phyloP scores from a whole-genome alignment of 805 yeast species.

The Kuraishia piskuri region DNA sequence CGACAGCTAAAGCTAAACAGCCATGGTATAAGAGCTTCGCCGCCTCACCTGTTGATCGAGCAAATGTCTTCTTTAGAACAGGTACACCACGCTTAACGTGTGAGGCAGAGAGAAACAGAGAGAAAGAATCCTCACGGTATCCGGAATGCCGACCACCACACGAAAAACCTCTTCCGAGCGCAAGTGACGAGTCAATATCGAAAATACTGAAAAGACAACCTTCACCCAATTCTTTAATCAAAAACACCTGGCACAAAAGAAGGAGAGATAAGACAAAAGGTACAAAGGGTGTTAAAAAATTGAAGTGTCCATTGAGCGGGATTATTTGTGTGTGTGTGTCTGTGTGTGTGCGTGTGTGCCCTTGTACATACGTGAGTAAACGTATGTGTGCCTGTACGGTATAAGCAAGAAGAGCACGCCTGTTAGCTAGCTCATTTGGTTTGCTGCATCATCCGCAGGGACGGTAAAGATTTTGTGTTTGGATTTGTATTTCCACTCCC shows the following conservation, averaged over 20 bases:
- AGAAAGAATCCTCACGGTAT: too few relatives aligned
- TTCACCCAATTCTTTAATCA: background rate
- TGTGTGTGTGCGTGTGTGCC: background rate
- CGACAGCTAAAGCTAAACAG: background rate
- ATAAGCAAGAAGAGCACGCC: background rate
- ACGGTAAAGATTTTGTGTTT: background rate
- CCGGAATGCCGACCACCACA: too few relatives aligned
- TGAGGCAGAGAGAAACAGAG: too few relatives aligned
- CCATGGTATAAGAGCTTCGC: background rate
- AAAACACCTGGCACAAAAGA: background rate
- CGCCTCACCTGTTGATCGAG: background rate
- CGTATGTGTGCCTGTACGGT: background rate
- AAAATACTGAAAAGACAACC: background rate
- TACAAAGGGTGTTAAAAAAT: background rate
- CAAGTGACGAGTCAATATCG: background rate
- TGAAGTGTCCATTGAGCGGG: background rate
- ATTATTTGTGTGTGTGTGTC: background rate
- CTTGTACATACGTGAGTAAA: too few relatives aligned
- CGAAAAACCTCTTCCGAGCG: background rate
- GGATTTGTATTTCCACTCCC: background rate
- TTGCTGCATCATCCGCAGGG: background rate
- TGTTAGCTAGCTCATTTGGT: background rate
- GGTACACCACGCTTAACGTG: background rate
- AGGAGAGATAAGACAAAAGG: background rate
- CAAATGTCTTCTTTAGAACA: background rate